phyloP scores from a whole-genome alignment of 202 grass and related monocot genomes.

The Schoenoplectus triqueter region DNA sequence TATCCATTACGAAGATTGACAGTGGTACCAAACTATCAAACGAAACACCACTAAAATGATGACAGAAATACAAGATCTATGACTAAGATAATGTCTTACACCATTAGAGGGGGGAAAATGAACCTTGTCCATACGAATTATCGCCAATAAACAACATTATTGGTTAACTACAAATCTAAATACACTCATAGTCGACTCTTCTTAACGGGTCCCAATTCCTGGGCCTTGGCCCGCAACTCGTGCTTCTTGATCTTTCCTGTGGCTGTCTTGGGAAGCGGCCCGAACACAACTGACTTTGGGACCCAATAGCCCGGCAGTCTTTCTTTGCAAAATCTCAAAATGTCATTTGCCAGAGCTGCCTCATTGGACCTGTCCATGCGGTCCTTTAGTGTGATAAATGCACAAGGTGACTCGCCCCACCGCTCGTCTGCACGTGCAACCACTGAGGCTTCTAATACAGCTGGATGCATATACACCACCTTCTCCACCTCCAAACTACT shows the following conservation, averaged over 20 bases:
- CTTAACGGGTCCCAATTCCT: constrained; percentile 73
- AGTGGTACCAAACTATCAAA: not conserved
- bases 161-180: not conserved
- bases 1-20: too few species aligned
- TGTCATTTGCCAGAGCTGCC: constrained; percentile 47
- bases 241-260: constrained; percentile 98
- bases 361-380: constrained; percentile 51
- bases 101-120: not conserved
- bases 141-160: constrained; percentile 8
- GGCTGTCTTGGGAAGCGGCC: constrained; percentile 84
- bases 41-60: constrained; percentile 11
- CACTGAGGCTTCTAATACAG: constrained; percentile 76
- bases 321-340: constrained; percentile 76
- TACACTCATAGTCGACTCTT: constrained; percentile 71
- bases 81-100: constrained; percentile 7
- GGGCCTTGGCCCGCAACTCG: constrained; percentile 72
- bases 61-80: not conserved
- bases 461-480: constrained; percentile 71
- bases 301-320: constrained; percentile 86
- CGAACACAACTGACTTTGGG: constrained; percentile 93
- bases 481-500: constrained; percentile 96
- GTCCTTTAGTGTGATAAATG: constrained; percentile 71
- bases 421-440: constrained; percentile 80
- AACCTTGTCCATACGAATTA: constrained; percentile 14
- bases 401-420: constrained; percentile 94